A percentile compares a stretch with the other conserved stretches of the same genome.
Evolutionary conservation across 352 stramenopile genomes (phyloP).

Genomic region (Blastocystis sp.): DNA sequence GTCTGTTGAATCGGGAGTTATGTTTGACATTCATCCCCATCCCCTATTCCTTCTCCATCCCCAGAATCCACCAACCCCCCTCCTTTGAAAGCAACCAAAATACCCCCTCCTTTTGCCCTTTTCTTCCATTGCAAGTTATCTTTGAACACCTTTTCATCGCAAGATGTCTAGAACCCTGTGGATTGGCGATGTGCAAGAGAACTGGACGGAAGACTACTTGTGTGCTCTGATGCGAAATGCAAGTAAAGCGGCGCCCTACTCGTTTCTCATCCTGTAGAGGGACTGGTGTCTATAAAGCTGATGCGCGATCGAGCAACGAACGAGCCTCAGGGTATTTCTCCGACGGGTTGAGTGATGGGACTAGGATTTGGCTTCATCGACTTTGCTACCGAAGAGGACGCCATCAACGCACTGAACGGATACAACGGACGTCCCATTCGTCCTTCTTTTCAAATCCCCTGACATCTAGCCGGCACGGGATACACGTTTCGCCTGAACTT

Average conservation of each 20-base stretch:
- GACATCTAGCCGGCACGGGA: slow-evolving; percentile 50
- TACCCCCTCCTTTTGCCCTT: no score
- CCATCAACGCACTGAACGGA: slow-evolving; percentile 56
- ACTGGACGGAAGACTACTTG: slow-evolving; percentile 70
- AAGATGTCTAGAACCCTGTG: slow-evolving; percentile 62
- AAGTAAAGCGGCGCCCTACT: not conserved
- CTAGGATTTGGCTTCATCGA: slow-evolving; percentile 70
- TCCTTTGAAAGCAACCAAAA: no score
- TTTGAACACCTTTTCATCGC: no score
- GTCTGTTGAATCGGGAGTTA: no score
- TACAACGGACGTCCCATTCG: slow-evolving; percentile 72
- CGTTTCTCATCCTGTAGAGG: not conserved
- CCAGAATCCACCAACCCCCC: no score
- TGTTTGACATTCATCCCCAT: no score
- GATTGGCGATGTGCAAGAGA: slow-evolving; percentile 72
- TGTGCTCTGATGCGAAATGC: slow-evolving; percentile 70
- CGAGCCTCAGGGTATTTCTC: slow-evolving; percentile 36
- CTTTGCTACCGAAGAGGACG: slow-evolving; percentile 71
- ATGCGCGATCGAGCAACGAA: slow-evolving; percentile 64
- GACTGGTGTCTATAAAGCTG: slow-evolving; percentile 57
- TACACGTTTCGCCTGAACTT: slow-evolving; percentile 72
- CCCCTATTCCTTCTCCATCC: no score
- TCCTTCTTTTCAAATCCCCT: not conserved
- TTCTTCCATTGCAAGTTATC: no score
- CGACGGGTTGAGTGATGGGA: not conserved